Base-by-base conservation (phyloP, 805 yeast genomes). In the Wickerhamomyces tratensis region DNA sequence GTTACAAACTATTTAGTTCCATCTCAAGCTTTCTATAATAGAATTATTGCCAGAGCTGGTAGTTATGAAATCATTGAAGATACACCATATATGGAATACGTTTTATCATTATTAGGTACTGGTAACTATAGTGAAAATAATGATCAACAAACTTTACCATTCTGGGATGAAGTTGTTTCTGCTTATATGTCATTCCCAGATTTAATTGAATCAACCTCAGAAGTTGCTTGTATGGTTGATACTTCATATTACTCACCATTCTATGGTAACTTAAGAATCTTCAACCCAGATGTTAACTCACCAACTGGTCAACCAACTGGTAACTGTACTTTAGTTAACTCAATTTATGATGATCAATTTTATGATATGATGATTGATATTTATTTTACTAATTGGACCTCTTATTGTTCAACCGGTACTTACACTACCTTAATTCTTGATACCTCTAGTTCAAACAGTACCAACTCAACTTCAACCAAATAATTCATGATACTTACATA, bases 141-240 rank as follows among this genome's bases (percentile, higher is more conserved):
- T 44, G 61, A 58, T 20, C 63, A 61, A 46, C 55, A 60, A 43
- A 58, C 62, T n/a, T 52, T 68, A 36, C 71, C 71, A 49, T 62
- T 63, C 53, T 65, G 71, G 71, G 71, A 66, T 51, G 67, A 63
- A 40, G 70, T 63, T 44, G 71, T 65, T 31, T 49, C 64, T 39
- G 64, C 63, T 7, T 59, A 56, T 50, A 56, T 66, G 59, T 56
- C 62, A 5, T 56, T 43, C 51, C 71, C 71, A 37, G 69, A 65
- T 8, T 37, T 66, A 40, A 49, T 65, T 14, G 39, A 48, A 12
- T 56, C 52, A 38, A 52, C 65, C 27, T 54, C 58, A 20, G 56
- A 62, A 29, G 59, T 62, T 40, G 44, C 53, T 33, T 58, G 56
- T 40, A 64, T 68, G 12, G 67, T 66, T 40, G 71, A 65, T 48